Base-by-base conservation (phyloP, 2,329 filamentous ascomycete species). In the Drechslera avenae region DNA sequence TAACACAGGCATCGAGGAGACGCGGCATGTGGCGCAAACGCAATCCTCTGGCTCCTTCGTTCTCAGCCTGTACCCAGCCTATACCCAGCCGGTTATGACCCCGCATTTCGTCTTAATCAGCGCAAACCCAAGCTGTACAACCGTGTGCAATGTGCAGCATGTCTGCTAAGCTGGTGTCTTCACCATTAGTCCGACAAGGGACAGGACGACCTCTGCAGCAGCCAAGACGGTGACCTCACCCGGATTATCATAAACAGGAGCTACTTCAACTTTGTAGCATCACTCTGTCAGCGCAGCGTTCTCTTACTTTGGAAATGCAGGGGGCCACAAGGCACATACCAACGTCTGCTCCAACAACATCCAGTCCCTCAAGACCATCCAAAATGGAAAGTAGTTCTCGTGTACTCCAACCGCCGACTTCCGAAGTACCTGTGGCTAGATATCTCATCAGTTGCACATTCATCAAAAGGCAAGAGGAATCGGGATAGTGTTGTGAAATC, bases 381-480 rank as follows among this genome's bases (percentile, higher is more conserved):
- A 86, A 68, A 50, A 86, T 82, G 0, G 81, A 81, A 33, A 84
- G 68, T 18, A 86, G 68, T 59, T 86, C 83, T 31, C 84, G 76
- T 0, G 82, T 85, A 0, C 78, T 80, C 83, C 83, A 86, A 3
- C 83, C 84, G 37, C 83, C 83, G 1, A 82, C 81, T 63, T 86
- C 84, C 8, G 83, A 78, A 1, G 84, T 86, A 2, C 84, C 83
- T 0, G 83, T 86, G 7, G 76, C 81, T 72, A 46, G 31, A 18
- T 2, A 31, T 7, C 7, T 5, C 14, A 43, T 49, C 13, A 54
- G 44, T 43, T n/a, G 21, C 30, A 34, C 31, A 13, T 12, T 28
- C 19, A 30, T 31, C 23, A 7, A 42, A 17, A 14, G 21, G 21
- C 3, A 12, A 7, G 13, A 14, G 30, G 18, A 1, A 30, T 37